Percentiles rank a stretch among this genome's conserved stretches.
These are phyloP conservation scores for Primulina tabacum DNA, from an alignment of 257 asterid genomes.

Conservation along the genomic window DNA sequence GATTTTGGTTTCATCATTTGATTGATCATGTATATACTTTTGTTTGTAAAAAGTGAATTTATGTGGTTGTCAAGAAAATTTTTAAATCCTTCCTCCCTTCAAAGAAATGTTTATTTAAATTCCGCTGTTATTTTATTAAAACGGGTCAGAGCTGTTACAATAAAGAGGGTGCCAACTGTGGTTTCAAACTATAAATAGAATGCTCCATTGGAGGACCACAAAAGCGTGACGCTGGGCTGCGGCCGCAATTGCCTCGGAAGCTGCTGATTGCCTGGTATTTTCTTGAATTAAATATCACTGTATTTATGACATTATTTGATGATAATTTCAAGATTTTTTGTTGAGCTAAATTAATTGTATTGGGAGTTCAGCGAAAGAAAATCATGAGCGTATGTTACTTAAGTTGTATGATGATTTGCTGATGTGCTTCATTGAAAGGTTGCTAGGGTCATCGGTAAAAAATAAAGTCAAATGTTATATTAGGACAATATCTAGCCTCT, in stretches of 20 bases:
- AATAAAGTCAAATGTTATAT: background rate
- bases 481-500: background rate
- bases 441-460: background rate
- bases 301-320: background rate
- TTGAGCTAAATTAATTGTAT: background rate
- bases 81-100: too few relatives aligned
- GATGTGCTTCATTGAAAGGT: background rate
- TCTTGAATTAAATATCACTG: background rate
- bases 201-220: conserved; percentile 35
- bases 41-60: too few relatives aligned
- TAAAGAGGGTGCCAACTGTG: conserved; percentile 66
- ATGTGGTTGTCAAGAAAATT: too few relatives aligned
- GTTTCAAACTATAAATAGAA: conserved; percentile 66
- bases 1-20: too few relatives aligned
- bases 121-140: too few relatives aligned
- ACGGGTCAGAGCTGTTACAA: too few relatives aligned
- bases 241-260: conserved; percentile 61
- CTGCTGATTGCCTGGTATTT: conserved; percentile 75
- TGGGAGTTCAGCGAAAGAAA: background rate
- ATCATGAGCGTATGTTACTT: background rate
- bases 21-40: too few relatives aligned
- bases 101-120: too few relatives aligned
- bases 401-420: background rate
- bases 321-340: background rate
- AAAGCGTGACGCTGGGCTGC: conserved; percentile 36